phyloP scores from a whole-genome alignment of 2,329 filamentous ascomycete species.

The Diplodia corticola region DNA sequence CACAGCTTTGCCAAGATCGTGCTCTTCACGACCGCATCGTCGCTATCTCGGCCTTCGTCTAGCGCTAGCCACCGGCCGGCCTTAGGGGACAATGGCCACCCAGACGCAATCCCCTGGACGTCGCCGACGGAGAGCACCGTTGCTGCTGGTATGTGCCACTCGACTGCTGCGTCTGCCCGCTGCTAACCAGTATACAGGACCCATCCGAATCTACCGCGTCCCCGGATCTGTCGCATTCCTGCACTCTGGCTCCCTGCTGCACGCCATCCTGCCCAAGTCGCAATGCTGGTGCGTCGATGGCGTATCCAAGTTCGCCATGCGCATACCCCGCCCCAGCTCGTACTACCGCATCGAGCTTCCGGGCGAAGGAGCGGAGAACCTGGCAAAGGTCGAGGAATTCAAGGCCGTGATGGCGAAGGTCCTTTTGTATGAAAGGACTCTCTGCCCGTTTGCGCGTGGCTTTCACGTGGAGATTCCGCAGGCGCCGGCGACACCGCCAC shows the following conservation, averaged over 20 bases:
- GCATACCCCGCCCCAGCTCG: slow-evolving; percentile 71
- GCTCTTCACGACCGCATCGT: slow-evolving; percentile 54
- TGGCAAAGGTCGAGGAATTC: slow-evolving; percentile 63
- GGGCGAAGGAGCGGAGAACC: slow-evolving; percentile 62
- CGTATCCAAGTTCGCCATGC: slow-evolving; percentile 79
- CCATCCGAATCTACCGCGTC: slow-evolving; percentile 80
- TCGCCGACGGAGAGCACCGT: slow-evolving; percentile 79
- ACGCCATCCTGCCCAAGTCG: slow-evolving; percentile 84
- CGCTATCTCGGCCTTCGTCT: slow-evolving; percentile 38
- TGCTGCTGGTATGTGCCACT: slow-evolving; percentile 63
- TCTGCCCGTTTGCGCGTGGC: slow-evolving; percentile 77
- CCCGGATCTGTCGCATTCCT: slow-evolving; percentile 85
- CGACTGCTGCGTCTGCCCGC: slow-evolving; percentile 4
- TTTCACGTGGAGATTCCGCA: slow-evolving; percentile 76
- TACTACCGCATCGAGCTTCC: slow-evolving; percentile 92
- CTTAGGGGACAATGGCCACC: slow-evolving; percentile 46
- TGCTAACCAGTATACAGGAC: slow-evolving; percentile 50
- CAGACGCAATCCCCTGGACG: slow-evolving; percentile 69
- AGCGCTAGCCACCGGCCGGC: slow-evolving; percentile 31
- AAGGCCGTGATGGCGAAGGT: slow-evolving; percentile 70
- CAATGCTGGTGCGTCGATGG: slow-evolving; percentile 94
- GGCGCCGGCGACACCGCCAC: slow-evolving; percentile 59
- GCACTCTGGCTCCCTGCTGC: slow-evolving; percentile 78
- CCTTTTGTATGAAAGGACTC: slow-evolving; percentile 82
- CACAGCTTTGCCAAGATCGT: slow-evolving; percentile 73